Percentiles rank a stretch among this genome's conserved stretches.
These are phyloP conservation scores for Pseudogymnoascus sp. DNA, from an alignment of 2,329 filamentous ascomycete genomes.

Conservation along the genomic window DNA sequence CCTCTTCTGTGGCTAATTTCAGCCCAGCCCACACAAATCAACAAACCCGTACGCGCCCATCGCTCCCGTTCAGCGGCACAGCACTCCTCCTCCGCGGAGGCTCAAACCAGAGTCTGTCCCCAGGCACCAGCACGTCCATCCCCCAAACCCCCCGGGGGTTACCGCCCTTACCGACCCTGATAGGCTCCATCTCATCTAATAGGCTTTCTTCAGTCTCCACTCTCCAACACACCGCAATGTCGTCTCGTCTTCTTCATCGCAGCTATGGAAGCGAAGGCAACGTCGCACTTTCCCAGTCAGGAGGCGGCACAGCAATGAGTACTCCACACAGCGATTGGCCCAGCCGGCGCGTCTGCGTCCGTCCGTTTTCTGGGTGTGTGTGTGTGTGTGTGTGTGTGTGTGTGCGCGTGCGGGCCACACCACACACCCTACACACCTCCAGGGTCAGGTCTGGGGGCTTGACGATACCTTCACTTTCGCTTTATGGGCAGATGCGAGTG, in stretches of 20 bases:
- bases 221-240: constrained; percentile 16
- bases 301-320: too few species aligned
- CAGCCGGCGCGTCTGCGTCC: not conserved
- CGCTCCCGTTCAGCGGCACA: not conserved
- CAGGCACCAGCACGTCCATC: constrained; percentile 10
- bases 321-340: not conserved
- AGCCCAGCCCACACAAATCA: not conserved
- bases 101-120: not conserved
- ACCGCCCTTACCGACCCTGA: not conserved
- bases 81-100: not conserved
- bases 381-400: too few species aligned
- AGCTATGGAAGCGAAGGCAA: too few species aligned
- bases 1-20: too few species aligned
- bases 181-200: not conserved
- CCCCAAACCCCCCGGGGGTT: constrained; percentile 11
- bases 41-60: not conserved
- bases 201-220: not conserved
- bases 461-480: not conserved
- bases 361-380: not conserved
- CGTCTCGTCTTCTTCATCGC: constrained; percentile 28
- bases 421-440: too few species aligned
- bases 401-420: too few species aligned
- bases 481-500: not conserved
- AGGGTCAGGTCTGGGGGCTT: not conserved
- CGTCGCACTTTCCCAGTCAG: too few species aligned